phyloP scores from a whole-genome alignment of 495 filamentous ascomycete species.

The Podospora sp. region DNA sequence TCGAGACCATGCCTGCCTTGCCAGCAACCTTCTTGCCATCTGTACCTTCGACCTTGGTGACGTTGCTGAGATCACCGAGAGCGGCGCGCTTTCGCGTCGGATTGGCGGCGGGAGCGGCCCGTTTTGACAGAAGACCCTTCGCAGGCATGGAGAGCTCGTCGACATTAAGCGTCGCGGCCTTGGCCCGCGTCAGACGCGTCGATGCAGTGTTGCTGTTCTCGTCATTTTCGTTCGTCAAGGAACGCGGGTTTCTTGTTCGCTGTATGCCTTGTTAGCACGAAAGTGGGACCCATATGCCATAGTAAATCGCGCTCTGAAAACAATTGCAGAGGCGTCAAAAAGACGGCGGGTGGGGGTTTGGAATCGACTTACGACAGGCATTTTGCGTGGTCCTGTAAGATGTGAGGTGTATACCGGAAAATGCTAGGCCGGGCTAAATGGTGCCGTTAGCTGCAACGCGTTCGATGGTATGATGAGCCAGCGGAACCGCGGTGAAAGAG shows the following conservation, averaged over 20 bases:
- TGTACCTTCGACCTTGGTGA: slow-evolving; percentile 69
- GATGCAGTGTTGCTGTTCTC: slow-evolving; percentile 69
- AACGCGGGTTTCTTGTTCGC: slow-evolving; percentile 49
- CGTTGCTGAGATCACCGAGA: slow-evolving; percentile 94
- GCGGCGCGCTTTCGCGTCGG: slow-evolving; percentile 68
- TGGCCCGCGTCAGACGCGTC: slow-evolving; percentile 87
- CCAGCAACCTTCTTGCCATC: slow-evolving; percentile 73
- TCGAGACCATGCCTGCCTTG: slow-evolving; percentile 71
- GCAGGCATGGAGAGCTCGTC: slow-evolving; percentile 56
- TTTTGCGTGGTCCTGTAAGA: slow-evolving; percentile 33
- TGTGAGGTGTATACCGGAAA: slow-evolving; percentile 7
- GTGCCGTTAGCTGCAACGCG: slow-evolving; percentile 1
- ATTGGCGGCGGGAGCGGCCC: slow-evolving; percentile 56
- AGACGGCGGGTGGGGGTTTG: not conserved
- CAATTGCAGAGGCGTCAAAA: not conserved
- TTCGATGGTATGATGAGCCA: not conserved
- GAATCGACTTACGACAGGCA: slow-evolving; percentile 57
- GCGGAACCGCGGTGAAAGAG: not conserved
- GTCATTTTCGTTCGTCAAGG: slow-evolving; percentile 87
- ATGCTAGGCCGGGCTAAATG: slow-evolving; percentile 12
- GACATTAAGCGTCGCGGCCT: slow-evolving; percentile 72
- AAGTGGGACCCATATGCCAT: not conserved
- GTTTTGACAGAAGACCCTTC: slow-evolving; percentile 79
- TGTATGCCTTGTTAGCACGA: slow-evolving; percentile 1
- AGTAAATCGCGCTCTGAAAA: slow-evolving; percentile 9